Evolutionary conservation across 2,329 filamentous ascomycete genomes (phyloP).

Genomic region (Bisporella sp.): DNA sequence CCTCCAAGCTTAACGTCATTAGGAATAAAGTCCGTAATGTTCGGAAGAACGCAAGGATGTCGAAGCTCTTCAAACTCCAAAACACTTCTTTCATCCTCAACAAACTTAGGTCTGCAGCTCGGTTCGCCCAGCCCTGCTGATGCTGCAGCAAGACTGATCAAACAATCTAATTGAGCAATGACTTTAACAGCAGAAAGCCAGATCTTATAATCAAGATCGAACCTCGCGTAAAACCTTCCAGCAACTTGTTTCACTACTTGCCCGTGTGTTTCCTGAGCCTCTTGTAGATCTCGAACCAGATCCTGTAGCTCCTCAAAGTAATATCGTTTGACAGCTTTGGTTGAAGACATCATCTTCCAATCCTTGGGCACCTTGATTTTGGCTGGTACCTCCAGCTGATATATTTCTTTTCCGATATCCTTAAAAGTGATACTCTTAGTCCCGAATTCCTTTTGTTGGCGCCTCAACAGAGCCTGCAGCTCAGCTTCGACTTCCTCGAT

Average conservation of each 20-base stretch:
- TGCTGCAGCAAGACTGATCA: constrained; percentile 87
- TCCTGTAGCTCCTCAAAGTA: constrained; percentile 80
- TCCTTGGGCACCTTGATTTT: constrained; percentile 71
- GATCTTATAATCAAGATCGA: constrained; percentile 76
- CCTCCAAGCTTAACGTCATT: constrained; percentile 90
- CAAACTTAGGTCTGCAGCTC: constrained; percentile 81
- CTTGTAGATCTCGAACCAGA: constrained; percentile 81
- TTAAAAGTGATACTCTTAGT: constrained; percentile 64
- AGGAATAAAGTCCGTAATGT: constrained; percentile 89
- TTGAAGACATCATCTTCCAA: constrained; percentile 97
- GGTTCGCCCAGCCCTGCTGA: constrained; percentile 79
- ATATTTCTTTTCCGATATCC: constrained; percentile 94
- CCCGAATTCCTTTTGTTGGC: constrained; percentile 66
- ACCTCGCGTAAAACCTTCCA: constrained; percentile 74
- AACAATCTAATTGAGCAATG: constrained; percentile 85
- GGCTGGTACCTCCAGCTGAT: constrained; percentile 89
- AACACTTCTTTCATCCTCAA: constrained; percentile 76
- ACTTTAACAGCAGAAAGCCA: constrained; percentile 91
- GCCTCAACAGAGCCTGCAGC: constrained; percentile 63
- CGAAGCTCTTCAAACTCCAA: constrained; percentile 90
- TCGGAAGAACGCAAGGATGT: constrained; percentile 89
- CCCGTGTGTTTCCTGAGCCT: constrained; percentile 87
- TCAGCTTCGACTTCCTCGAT: constrained; percentile 71
- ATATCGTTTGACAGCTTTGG: constrained; percentile 82
- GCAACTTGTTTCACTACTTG: constrained; percentile 87